Evolutionary conservation across 768 basidiomycete genomes (phyloP).

Genomic region (Fomitopsis serialis): DNA sequence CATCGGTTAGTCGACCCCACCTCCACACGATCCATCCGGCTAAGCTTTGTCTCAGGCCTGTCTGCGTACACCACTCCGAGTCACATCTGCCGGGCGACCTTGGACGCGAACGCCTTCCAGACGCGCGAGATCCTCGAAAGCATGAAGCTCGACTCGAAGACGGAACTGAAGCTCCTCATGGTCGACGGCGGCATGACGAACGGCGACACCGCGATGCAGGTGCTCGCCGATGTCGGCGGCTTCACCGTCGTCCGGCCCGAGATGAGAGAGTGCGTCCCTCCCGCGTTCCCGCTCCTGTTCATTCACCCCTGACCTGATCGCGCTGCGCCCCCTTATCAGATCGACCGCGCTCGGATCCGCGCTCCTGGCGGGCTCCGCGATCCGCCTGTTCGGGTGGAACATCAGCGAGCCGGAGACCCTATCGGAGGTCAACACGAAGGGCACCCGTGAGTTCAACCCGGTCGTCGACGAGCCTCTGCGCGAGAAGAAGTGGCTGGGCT

Average conservation of each 20-base stretch:
- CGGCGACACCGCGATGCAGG: constrained; percentile 81
- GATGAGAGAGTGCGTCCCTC: constrained; percentile 83
- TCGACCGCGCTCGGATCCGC: constrained; percentile 96
- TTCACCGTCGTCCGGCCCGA: constrained; percentile 89
- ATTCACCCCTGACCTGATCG: neutral
- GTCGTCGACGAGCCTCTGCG: constrained; percentile 45
- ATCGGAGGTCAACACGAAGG: constrained; percentile 80
- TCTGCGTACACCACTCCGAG: constrained; percentile 86
- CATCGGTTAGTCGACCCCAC: constrained; percentile 46
- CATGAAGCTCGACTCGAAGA: constrained; percentile 87
- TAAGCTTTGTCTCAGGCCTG: constrained; percentile 42
- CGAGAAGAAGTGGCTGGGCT: constrained; percentile 65
- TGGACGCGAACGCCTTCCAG: constrained; percentile 96
- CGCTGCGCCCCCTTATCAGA: constrained; percentile 30
- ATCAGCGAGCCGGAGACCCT: constrained; percentile 79
- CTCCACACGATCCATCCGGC: neutral
- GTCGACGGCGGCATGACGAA: constrained; percentile 99
- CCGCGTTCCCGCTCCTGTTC: neutral
- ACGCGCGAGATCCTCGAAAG: constrained; percentile 93
- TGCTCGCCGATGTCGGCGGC: constrained; percentile 86
- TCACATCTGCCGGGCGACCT: constrained; percentile 90
- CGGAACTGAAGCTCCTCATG: constrained; percentile 77
- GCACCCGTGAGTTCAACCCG: constrained; percentile 67
- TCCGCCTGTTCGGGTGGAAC: constrained; percentile 91
- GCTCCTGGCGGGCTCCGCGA: constrained; percentile 84